Percentiles rank a stretch among this genome's conserved stretches.
Evolutionary conservation across 495 filamentous ascomycete species (phyloP).

Genomic region (Penicillium psychrofluorescens): DNA sequence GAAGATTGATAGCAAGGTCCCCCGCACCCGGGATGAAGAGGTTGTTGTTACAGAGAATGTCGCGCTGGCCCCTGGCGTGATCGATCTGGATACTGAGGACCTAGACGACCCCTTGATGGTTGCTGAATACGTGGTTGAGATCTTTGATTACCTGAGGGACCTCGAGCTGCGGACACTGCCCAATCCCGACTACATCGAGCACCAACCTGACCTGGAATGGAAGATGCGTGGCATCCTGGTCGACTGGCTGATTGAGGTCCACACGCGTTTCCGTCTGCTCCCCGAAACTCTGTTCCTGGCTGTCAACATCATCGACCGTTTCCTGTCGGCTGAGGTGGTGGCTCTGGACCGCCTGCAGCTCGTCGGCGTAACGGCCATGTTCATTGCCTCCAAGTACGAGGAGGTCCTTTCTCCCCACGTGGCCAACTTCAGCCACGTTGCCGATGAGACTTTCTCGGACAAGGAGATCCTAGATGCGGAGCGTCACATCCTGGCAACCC

Average conservation of each 20-base stretch:
- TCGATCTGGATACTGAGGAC: constrained; percentile 78
- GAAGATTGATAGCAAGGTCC: constrained; percentile 44
- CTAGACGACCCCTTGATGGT: constrained; percentile 93
- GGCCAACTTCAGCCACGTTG: constrained; percentile 90
- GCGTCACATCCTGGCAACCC: constrained; percentile 78
- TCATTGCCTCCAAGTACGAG: constrained; percentile 98
- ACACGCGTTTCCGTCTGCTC: constrained; percentile 91
- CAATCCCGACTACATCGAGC: constrained; percentile 88
- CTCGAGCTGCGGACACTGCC: constrained; percentile 78
- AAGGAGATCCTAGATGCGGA: constrained; percentile 95
- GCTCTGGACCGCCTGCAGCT: constrained; percentile 92
- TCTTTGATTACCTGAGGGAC: constrained; percentile 91
- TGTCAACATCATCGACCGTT: constrained; percentile 97
- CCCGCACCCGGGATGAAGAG: constrained; percentile 4
- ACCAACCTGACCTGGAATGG: constrained; percentile 93
- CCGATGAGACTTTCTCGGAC: constrained; percentile 95
- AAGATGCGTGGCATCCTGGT: constrained; percentile 96
- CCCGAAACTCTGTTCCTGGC: constrained; percentile 97
- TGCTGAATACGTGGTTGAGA: constrained; percentile 92
- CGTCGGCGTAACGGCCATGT: constrained; percentile 95
- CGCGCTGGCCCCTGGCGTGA: constrained; percentile 41
- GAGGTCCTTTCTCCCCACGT: constrained; percentile 96
- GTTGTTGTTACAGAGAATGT: constrained; percentile 14
- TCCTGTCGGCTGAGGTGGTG: constrained; percentile 88
- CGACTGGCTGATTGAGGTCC: constrained; percentile 97